phyloP scores from a whole-genome alignment of 176 grass and related monocot genomes.

The Aegilops sharonensis region DNA sequence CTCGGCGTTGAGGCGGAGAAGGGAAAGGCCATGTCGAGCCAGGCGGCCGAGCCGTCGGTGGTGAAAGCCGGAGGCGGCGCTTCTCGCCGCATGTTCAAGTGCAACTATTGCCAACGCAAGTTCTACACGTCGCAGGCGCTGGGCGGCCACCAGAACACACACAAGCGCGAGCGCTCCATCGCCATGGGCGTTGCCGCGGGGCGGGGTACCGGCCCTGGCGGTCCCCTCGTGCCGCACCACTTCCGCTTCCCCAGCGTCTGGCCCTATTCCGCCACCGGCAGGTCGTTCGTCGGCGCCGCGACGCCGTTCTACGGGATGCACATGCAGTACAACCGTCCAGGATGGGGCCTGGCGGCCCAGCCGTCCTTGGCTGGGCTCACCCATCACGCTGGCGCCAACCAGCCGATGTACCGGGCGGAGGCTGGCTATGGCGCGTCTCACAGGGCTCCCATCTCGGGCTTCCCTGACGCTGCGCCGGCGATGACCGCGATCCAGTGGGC shows the following conservation, averaged over 20 bases:
- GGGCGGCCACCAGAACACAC: slow-evolving; percentile 96
- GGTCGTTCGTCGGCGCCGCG: slow-evolving; percentile 10
- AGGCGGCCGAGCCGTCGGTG: background rate
- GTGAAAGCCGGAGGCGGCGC: background rate
- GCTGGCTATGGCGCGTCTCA: background rate
- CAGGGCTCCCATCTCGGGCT: background rate
- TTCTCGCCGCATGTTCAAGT: slow-evolving; percentile 57
- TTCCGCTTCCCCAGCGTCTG: slow-evolving; percentile 23
- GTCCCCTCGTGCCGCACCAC: slow-evolving; percentile 29
- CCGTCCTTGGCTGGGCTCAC: background rate
- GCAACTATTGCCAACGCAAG: slow-evolving; percentile 83
- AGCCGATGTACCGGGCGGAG: background rate
- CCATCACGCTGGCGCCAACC: background rate
- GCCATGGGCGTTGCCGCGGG: slow-evolving; percentile 46
- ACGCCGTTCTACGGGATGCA: slow-evolving; percentile 30
- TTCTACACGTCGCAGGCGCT: slow-evolving; percentile 97
- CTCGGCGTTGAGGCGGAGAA: background rate
- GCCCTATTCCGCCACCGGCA: slow-evolving; percentile 15
- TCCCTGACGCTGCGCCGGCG: background rate
- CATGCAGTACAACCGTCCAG: background rate
- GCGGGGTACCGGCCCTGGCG: background rate
- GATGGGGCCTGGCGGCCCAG: slow-evolving; percentile 9
- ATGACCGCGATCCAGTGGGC: background rate
- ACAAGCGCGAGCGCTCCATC: slow-evolving; percentile 80
- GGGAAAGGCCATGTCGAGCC: background rate